Evolutionary conservation across 139 green algal genomes (phyloP), one percentile per base, ranked within the genome.

Genomic region (Chlorella sp.): DNA sequence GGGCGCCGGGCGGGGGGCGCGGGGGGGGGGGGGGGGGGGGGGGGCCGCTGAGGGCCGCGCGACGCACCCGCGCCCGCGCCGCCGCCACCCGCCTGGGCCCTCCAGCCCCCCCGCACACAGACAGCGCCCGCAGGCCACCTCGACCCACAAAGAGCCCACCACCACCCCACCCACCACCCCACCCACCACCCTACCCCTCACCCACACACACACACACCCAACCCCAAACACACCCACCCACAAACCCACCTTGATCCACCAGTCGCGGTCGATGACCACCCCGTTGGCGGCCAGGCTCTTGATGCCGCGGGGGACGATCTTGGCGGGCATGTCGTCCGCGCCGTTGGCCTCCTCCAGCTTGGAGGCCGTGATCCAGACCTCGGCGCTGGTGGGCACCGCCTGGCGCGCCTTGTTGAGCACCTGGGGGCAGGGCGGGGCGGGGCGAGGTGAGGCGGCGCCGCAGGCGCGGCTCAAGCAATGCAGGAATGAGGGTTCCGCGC

Each of bases 291-390:
- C 58, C 61, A 98, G 88, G 31, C 70, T 84, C 76, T 89, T 90
- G 43, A 98, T 82, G 17, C 79, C 90, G 12, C 86, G 67, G 5
- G 83, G 69, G 36, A 96, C 86, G 76, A 96, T 93, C 78, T 94
- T 94, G 11, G 63, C 72, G 59, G 95, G 89, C 82, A 93, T 96
- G 42, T 82, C 82, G 0, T 64, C 73, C 69, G 97, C 94, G 25
- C 91, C 92, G 25, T 97, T 83, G 14, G 91, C 89, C 85, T 99
- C 96, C 86, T 99, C 95, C 72, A 99, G 89, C 84, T 98, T 97
- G 48, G 93, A 91, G 9, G 96, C 96, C 23, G 56, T 77, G 58
- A 68, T 48, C 71, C 56, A 69, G 35, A 79, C 73, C 45, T 85
- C 79, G 19, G 79, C 79, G 3, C 61, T 94, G 0, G 95, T 98